Percentiles rank a stretch among this genome's conserved stretches.
These are phyloP conservation scores for Coleophoma crateriformis DNA, from an alignment of 2,329 filamentous ascomycete genomes.

Conservation along the genomic window DNA sequence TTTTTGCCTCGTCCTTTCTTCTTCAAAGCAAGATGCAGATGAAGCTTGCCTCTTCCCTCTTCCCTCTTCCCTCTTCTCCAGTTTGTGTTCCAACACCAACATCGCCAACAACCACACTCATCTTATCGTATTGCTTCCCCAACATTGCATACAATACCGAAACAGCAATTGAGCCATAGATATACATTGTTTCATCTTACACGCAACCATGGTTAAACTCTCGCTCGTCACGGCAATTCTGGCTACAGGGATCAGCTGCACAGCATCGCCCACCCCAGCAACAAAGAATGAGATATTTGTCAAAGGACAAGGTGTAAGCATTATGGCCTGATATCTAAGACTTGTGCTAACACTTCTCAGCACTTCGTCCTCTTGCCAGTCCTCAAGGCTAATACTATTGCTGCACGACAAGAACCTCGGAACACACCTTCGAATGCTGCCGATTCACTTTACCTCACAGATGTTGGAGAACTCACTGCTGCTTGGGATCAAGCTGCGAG, in stretches of 20 bases:
- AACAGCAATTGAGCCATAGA: not conserved
- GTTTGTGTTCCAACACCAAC: not conserved
- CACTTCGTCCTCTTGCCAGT: not conserved
- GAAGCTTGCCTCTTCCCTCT: not conserved
- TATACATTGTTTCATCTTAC: not conserved
- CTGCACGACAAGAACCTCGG: too few relatives aligned
- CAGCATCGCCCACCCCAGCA: not conserved
- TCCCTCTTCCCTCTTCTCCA: not conserved
- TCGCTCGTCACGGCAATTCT: not conserved
- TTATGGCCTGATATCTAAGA: too few relatives aligned
- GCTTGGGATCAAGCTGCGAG: not conserved
- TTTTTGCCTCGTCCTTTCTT: too few relatives aligned
- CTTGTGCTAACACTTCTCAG: not conserved
- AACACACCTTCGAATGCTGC: too few relatives aligned
- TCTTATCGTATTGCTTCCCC: not conserved
- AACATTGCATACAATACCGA: not conserved
- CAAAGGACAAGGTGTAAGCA: too few relatives aligned
- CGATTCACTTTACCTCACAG: not conserved
- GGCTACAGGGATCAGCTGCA: not conserved
- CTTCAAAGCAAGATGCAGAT: too few relatives aligned
- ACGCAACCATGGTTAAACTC: not conserved
- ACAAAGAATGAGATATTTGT: not conserved
- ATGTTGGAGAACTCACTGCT: not conserved
- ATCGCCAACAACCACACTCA: not conserved
- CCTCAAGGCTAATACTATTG: not conserved